Evolutionary conservation across 352 stramenopile species (phyloP).

Genomic region (Phytophthora fragariae): DNA sequence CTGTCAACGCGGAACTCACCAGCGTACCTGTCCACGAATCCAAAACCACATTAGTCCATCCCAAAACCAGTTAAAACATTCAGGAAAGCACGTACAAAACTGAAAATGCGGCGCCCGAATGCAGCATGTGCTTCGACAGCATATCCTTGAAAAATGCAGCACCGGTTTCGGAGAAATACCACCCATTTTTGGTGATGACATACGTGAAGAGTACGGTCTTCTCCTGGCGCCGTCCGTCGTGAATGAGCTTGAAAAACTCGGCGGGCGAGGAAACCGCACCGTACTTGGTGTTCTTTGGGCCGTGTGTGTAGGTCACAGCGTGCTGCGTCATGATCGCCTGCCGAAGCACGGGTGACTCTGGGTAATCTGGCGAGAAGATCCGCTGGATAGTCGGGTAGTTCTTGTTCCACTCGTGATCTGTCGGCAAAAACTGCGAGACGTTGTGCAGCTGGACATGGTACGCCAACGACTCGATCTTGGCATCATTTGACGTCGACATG

Average conservation of each 20-base stretch:
- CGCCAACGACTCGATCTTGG: constrained; percentile 42
- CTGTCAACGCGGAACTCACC: constrained; percentile 47
- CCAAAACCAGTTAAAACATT: not conserved
- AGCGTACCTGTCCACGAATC: constrained; percentile 37
- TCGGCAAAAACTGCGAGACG: constrained; percentile 39
- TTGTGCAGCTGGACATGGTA: constrained; percentile 53
- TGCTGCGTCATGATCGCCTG: constrained; percentile 49
- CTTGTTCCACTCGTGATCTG: constrained; percentile 53
- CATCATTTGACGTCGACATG: constrained; percentile 38
- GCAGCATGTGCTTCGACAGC: constrained; percentile 58
- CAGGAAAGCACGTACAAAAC: constrained; percentile 33
- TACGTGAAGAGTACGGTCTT: constrained; percentile 55
- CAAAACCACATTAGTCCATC: not conserved
- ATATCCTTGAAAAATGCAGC: constrained; percentile 57
- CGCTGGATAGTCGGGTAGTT: constrained; percentile 45
- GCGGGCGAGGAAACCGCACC: constrained; percentile 28
- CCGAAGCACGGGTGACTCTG: constrained; percentile 40
- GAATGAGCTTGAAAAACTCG: constrained; percentile 53
- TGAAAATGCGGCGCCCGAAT: constrained; percentile 44
- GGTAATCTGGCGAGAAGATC: constrained; percentile 49
- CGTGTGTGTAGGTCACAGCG: constrained; percentile 48
- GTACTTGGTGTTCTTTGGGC: constrained; percentile 39
- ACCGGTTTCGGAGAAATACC: constrained; percentile 56
- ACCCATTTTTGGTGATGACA: constrained; percentile 48
- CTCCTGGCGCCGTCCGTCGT: constrained; percentile 37